These are phyloP conservation scores for Trichoderma aggressivum DNA, from an alignment of 2,329 filamentous ascomycete species.

Conservation along the genomic window DNA sequence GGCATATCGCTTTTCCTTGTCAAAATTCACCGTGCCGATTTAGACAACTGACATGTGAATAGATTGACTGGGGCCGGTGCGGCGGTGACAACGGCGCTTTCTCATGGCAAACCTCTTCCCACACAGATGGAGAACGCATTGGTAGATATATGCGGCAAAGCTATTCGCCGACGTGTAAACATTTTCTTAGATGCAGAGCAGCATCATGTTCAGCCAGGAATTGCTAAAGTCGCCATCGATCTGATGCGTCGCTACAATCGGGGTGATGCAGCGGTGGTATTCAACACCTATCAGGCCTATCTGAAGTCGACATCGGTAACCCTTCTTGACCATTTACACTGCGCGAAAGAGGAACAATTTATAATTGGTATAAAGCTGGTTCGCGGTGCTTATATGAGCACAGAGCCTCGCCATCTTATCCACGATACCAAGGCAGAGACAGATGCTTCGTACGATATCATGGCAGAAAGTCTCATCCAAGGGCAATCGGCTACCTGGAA, in stretches of 20 bases:
- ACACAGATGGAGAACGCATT: slow-evolving; percentile 42
- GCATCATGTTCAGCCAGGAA: slow-evolving; percentile 42
- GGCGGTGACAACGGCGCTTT: slow-evolving; percentile 37
- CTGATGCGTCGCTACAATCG: slow-evolving; percentile 41
- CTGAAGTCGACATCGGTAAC: slow-evolving; percentile 45
- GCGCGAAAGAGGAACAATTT: slow-evolving; percentile 44
- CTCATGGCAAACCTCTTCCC: slow-evolving; percentile 33
- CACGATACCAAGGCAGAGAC: slow-evolving; percentile 52
- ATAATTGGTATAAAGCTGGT: slow-evolving; percentile 56
- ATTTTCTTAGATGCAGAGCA: slow-evolving; percentile 47
- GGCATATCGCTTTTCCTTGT: slow-evolving; percentile 9
- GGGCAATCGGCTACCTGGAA: slow-evolving; percentile 27
- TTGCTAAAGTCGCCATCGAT: slow-evolving; percentile 32
- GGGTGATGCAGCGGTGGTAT: slow-evolving; percentile 34
- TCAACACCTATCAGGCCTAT: slow-evolving; percentile 57
- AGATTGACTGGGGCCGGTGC: slow-evolving; percentile 40
- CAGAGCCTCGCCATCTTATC: slow-evolving; percentile 48
- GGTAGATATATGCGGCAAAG: slow-evolving; percentile 39
- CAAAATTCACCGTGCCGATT: not conserved
- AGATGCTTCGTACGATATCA: slow-evolving; percentile 49
- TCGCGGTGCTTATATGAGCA: slow-evolving; percentile 52
- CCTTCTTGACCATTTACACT: slow-evolving; percentile 43
- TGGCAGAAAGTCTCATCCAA: slow-evolving; percentile 45
- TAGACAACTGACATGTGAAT: slow-evolving; percentile 28
- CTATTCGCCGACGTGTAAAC: slow-evolving; percentile 32